Percentiles rank a stretch among this genome's conserved stretches.
Evolutionary conservation across 345 rosid species (phyloP).

Genomic region (Kandelia obovata): DNA sequence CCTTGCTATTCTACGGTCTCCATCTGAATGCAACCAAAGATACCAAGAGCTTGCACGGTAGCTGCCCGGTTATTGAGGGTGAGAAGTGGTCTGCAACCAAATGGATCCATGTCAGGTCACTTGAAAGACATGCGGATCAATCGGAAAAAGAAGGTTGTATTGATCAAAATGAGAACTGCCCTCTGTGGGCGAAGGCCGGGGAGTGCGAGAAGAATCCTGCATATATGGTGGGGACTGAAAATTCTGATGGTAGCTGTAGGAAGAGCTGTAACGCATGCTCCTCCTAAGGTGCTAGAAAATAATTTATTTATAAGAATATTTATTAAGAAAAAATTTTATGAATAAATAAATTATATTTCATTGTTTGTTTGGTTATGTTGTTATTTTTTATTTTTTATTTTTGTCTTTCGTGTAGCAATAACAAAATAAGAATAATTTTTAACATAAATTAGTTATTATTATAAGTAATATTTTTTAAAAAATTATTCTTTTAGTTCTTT

Average conservation of each 20-base stretch:
- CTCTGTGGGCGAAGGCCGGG: constrained; percentile 61
- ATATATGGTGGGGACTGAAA: constrained; percentile 64
- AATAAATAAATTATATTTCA: too few relatives aligned
- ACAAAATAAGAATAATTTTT: too few relatives aligned
- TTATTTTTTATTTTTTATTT: too few relatives aligned
- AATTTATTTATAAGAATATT: too few relatives aligned
- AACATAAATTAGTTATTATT: too few relatives aligned
- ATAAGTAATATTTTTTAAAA: too few relatives aligned
- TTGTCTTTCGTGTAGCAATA: too few relatives aligned
- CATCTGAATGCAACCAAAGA: constrained; percentile 72
- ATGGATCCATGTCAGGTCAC: constrained; percentile 89
- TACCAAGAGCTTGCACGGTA: constrained; percentile 64
- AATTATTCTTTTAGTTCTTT: too few relatives aligned
- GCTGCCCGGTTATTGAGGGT: constrained; percentile 90
- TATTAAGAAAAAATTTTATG: too few relatives aligned
- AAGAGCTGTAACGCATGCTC: constrained; percentile 78
- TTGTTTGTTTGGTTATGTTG: too few relatives aligned
- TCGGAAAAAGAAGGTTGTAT: constrained; percentile 32
- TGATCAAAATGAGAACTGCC: constrained; percentile 50
- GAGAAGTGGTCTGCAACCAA: constrained; percentile 99
- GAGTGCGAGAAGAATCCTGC: constrained; percentile 70
- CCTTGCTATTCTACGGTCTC: constrained; percentile 87
- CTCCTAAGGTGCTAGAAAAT: constrained; percentile 9
- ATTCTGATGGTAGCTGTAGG: constrained; percentile 56
- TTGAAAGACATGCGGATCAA: constrained; percentile 18